Percentiles rank a stretch among this genome's conserved stretches.
phyloP scores from a whole-genome alignment of 169 alveolate genomes.

The Eimeria zaria region DNA sequence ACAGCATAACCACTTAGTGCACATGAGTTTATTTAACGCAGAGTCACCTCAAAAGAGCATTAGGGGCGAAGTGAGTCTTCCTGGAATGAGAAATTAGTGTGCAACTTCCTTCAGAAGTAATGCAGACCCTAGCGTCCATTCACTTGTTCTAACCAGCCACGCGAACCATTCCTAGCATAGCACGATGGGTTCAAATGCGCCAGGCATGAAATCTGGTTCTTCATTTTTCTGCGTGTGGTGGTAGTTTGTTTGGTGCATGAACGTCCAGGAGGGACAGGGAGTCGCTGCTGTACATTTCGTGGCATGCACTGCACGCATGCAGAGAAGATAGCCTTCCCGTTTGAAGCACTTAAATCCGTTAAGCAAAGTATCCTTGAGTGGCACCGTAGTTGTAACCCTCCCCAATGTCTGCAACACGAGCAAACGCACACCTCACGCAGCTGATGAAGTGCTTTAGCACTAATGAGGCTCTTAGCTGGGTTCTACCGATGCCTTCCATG shows the following conservation, averaged over 20 bases:
- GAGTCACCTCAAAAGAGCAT: background rate
- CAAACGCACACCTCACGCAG: background rate
- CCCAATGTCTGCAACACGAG: conserved; percentile 37
- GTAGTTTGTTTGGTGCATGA: background rate
- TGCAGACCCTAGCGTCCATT: background rate
- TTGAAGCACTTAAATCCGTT: background rate
- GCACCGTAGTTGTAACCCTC: conserved; percentile 73
- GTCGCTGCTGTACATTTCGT: background rate
- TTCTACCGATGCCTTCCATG: background rate
- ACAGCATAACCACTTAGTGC: background rate
- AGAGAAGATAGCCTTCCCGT: background rate
- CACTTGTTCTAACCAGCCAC: background rate
- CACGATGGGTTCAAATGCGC: background rate
- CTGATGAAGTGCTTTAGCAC: background rate
- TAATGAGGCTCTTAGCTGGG: background rate
- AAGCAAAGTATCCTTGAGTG: conserved; percentile 35
- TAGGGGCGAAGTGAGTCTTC: background rate
- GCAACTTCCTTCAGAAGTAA: background rate
- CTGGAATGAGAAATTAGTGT: background rate
- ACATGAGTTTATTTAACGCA: background rate
- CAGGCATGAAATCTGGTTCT: background rate
- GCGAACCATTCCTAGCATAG: background rate
- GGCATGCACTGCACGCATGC: background rate
- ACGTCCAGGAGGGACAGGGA: background rate
- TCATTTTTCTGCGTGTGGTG: background rate